These are phyloP conservation scores for Monosporascus ibericus DNA, from an alignment of 2,329 filamentous ascomycete genomes.

Conservation along the genomic window DNA sequence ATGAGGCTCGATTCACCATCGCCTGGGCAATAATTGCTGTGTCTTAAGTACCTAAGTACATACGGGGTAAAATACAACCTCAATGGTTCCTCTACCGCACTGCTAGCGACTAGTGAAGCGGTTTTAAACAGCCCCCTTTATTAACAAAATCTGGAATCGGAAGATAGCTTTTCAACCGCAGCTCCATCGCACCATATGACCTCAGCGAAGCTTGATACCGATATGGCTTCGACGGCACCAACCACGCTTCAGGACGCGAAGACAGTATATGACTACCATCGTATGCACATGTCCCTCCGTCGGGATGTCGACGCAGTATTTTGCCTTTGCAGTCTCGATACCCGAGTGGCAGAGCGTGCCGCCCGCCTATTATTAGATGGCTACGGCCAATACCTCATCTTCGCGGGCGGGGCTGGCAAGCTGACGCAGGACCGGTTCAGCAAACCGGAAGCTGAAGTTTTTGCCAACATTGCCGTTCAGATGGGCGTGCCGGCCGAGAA, in stretches of 20 bases:
- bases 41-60: no score
- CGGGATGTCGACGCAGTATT: constrained; percentile 35
- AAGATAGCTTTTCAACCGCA: no score
- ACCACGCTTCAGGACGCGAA: constrained; percentile 25
- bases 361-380: constrained; percentile 36
- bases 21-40: no score
- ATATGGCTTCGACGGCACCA: not conserved
- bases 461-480: constrained; percentile 32
- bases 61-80: no score
- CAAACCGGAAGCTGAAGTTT: constrained; percentile 36
- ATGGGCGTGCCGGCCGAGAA: constrained; percentile 33
- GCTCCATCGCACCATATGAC: no score
- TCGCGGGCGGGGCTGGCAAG: constrained; percentile 35
- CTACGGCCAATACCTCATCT: constrained; percentile 33
- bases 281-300: constrained; percentile 28
- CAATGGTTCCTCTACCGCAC: no score
- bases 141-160: no score
- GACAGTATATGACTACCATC: constrained; percentile 38
- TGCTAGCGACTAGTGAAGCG: no score
- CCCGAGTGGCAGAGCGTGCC: constrained; percentile 35
- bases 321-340: constrained; percentile 42
- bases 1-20: no score
- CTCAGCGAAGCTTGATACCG: not conserved
- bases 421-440: constrained; percentile 33
- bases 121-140: no score